phyloP scores from a whole-genome alignment of 2,329 filamentous ascomycete genomes.

The Xylariaceae sp. region DNA sequence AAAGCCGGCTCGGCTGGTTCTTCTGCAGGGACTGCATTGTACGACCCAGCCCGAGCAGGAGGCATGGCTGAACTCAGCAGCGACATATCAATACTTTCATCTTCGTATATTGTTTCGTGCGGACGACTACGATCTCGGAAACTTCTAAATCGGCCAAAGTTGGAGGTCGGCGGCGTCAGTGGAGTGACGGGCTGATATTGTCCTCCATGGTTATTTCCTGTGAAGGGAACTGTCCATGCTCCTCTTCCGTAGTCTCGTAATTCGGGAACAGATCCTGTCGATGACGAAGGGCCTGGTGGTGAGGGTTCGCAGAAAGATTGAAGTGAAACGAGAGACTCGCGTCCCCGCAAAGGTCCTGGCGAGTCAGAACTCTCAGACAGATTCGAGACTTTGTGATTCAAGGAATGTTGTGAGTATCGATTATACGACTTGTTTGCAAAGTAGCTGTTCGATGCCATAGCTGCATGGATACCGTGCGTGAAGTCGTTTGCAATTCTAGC shows the following conservation, averaged over 20 bases:
- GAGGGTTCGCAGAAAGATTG: conserved; percentile 25
- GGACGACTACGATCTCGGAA: conserved; percentile 16
- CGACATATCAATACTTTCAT: conserved; percentile 31
- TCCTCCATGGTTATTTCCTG: conserved; percentile 13
- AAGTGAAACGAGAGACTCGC: conserved; percentile 31
- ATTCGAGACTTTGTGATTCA: conserved; percentile 29
- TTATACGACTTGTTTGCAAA: conserved; percentile 16
- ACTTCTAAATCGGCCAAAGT: conserved; percentile 21
- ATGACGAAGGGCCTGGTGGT: conserved; percentile 6
- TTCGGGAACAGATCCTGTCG: conserved; percentile 7
- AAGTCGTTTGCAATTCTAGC: background rate
- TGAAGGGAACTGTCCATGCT: conserved; percentile 24
- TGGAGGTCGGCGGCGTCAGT: conserved; percentile 8
- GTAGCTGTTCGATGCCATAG: conserved; percentile 26
- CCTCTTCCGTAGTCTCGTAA: conserved; percentile 16
- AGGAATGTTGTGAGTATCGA: conserved; percentile 14
- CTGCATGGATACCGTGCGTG: conserved; percentile 16
- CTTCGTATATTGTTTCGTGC: conserved; percentile 28
- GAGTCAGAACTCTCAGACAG: conserved; percentile 26
- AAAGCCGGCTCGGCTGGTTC: conserved; percentile 34
- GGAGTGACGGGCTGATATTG: conserved; percentile 23
- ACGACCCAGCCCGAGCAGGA: conserved; percentile 30
- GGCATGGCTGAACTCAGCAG: conserved; percentile 26
- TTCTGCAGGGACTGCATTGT: conserved; percentile 25
- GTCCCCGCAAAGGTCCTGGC: conserved; percentile 19